phyloP scores from a whole-genome alignment of 2,329 filamentous ascomycete species.

The Exophiala bonariae region DNA sequence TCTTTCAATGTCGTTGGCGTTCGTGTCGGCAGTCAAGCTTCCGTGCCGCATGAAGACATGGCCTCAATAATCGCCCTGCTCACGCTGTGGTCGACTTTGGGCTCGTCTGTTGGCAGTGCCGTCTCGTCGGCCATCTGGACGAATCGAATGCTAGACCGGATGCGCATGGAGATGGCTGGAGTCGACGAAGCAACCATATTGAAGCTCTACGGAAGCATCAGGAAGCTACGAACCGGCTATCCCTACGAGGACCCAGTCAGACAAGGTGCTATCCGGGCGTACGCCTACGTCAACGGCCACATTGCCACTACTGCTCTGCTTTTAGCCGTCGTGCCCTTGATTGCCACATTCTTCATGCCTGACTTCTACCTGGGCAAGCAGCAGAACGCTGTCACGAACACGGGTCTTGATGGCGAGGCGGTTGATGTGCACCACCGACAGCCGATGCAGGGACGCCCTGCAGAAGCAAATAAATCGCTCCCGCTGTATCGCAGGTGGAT shows the following conservation, averaged over 20 bases:
- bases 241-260: constrained; percentile 36
- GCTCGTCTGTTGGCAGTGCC: constrained; percentile 59
- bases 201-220: constrained; percentile 39
- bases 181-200: not conserved
- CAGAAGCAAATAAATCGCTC: not conserved
- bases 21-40: constrained; percentile 61
- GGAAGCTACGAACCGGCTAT: constrained; percentile 34
- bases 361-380: constrained; percentile 36
- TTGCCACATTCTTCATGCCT: constrained; percentile 44
- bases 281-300: constrained; percentile 37
- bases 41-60: constrained; percentile 59
- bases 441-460: no score
- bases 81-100: constrained; percentile 60
- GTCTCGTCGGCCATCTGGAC: constrained; percentile 67
- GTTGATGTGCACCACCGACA: constrained; percentile 9
- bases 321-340: constrained; percentile 34
- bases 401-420: constrained; percentile 26
- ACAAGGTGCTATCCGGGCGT: constrained; percentile 40
- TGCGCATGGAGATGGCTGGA: constrained; percentile 1
- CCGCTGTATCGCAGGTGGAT: not conserved
- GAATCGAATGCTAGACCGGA: constrained; percentile 28
- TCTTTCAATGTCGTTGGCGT: constrained; percentile 52
- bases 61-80: constrained; percentile 61
- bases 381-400: constrained; percentile 30
- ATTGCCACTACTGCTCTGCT: constrained; percentile 36